Base-by-base conservation (phyloP, 2,329 filamentous ascomycete genomes). In the Aspergillus ibericus region DNA sequence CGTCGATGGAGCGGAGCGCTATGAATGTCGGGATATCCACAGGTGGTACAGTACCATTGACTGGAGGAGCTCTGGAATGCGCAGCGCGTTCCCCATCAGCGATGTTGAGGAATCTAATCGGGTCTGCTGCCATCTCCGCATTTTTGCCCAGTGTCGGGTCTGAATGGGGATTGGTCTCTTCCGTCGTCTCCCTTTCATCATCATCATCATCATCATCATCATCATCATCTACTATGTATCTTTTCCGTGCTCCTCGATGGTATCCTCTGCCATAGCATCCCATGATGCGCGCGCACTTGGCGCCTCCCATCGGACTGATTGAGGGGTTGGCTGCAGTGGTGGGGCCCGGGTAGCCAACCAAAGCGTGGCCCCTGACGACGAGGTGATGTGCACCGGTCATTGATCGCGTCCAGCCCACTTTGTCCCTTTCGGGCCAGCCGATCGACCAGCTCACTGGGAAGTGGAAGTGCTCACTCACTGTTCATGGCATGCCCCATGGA, bases 361-460 rank as follows among this genome's bases (percentile, higher is more conserved):
- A 22, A 50, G 55, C 48, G 54, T 49, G 56, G 61, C 61, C 63
- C 63, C 62, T 63, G 60, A 61, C 52, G 63, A 63, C 58, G 27
- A 61, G 55, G 61, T 63, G 55, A 64, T 63, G 61, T 65, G 63
- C 64, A 59, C 59, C 56, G 60, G 60, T 64, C 62, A 63, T 63
- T 55, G 57, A 64, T 38, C 47, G 55, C 44, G 53, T 22, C 59
- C 49, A 54, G 52, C 32, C 53, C 49, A 50, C 55, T 44, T 15
- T 46, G 10, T 38, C 16, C 40, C 32, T 35, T 27, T 27, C 27
- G 16, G 27, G 47, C 16, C 32, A 25, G 47, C 20, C 42, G 42
- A 47, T 47, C 42, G 42, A 47, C 42, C 42, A 29, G 25, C 15
- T 38, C 35, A 38, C 35, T 38, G 35, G 35, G 13, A 38, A 32